Evolutionary conservation across 208 protist genomes (phyloP), one percentile per base, ranked within the genome.

Genomic region (Crithidia thermophila): DNA sequence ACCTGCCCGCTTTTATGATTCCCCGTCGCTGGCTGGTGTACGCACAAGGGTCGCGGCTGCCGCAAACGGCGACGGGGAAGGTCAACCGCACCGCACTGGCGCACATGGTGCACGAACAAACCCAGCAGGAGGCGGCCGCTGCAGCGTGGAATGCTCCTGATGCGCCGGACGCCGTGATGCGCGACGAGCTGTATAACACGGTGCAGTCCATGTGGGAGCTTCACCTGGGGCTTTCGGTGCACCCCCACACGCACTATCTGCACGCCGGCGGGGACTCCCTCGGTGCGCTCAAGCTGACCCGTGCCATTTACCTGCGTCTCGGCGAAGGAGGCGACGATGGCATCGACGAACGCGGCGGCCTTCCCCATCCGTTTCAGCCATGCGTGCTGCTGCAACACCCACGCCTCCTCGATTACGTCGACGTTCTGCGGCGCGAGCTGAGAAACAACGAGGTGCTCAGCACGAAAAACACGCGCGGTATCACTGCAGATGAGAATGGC

Each of bases 211-310:
- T 59, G 11, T 89, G 83, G 83, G 27, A 60, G 55, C 30, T 6
- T 8, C 37, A 62, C 10, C 66, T 85, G 23, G 77, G 76, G 18
- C 43, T 81, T 25, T 42, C 69, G 16, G 60, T 84, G 1, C 39
- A 30, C n/a, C 25, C 47, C 16, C 34, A 55, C 42, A 83, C 84
- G n/a, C 61, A 90, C 78, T 90, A 81, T 63, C 68, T 82, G 40
- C 73, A 79, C 55, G 46, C 67, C 0, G 84, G 84, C 18, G 84
- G 84, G 18, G 84, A 90, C 78, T 90, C 84, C 3, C 75, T 90
- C 30, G 84, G 78, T 11, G 84, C 84, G 13, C 55, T 90, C 39
- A 85, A 85, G 69, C 51, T 87, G 16, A 83, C 67, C 20, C 72
- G 81, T 9, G 72, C 67, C 23, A 53, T 90, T 25, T 86, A 75